phyloP scores from a whole-genome alignment of 164 flowering plant genomes.

The Pachysandra terminalis region DNA sequence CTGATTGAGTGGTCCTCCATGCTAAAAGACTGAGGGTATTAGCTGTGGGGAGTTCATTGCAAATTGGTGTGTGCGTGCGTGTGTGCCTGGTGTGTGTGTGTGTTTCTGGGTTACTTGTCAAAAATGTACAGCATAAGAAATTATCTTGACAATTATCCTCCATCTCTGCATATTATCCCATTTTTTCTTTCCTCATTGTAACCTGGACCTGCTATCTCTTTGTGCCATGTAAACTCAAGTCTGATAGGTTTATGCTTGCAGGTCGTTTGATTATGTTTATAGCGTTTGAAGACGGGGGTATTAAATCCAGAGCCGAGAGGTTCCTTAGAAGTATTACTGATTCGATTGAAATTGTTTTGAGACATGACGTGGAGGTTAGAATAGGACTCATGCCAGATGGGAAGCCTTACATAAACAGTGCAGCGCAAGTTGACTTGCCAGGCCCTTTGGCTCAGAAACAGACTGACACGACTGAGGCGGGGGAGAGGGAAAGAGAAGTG shows the following conservation, averaged over 20 bases:
- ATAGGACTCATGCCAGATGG: slow-evolving; percentile 47
- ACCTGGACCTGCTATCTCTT: neutral
- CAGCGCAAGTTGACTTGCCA: slow-evolving; percentile 19
- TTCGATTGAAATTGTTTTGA: slow-evolving; percentile 75
- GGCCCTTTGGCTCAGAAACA: slow-evolving; percentile 20
- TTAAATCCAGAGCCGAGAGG: slow-evolving; percentile 82
- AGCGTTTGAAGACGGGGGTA: slow-evolving; percentile 56
- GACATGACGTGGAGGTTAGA: slow-evolving; percentile 73
- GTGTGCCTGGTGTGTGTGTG: too few relatives aligned
- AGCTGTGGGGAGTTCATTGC: too few relatives aligned
- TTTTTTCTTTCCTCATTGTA: neutral
- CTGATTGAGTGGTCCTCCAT: too few relatives aligned
- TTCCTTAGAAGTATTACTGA: slow-evolving; percentile 88
- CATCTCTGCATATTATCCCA: too few relatives aligned
- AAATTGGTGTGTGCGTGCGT: too few relatives aligned
- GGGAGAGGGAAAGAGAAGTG: slow-evolving; percentile 23
- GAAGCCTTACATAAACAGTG: slow-evolving; percentile 19
- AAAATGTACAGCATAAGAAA: too few relatives aligned
- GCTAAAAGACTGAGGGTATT: too few relatives aligned
- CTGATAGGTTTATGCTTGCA: slow-evolving; percentile 31
- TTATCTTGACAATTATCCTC: too few relatives aligned
- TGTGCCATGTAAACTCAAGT: neutral
- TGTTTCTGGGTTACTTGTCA: too few relatives aligned
- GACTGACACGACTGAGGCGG: slow-evolving; percentile 15
- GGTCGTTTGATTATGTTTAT: slow-evolving; percentile 71